phyloP scores from a whole-genome alignment of 441 rosid genomes.

The Melastoma candidum region DNA sequence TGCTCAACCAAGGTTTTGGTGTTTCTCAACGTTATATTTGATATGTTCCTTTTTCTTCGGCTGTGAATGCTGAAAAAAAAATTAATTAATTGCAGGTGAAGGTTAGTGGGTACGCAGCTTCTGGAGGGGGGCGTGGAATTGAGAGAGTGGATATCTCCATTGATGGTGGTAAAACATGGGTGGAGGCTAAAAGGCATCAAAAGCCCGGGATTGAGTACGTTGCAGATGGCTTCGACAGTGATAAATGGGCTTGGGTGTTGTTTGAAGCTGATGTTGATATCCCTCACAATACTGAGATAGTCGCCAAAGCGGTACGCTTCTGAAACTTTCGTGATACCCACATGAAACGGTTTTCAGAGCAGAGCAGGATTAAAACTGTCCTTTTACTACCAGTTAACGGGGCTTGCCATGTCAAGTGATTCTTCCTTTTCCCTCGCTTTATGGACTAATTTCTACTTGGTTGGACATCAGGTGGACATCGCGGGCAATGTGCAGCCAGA shows the following conservation, averaged over 20 bases:
- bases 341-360: too few species aligned
- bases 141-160: constrained; percentile 88
- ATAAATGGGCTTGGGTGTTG: constrained; percentile 99
- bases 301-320: constrained; percentile 80
- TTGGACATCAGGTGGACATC: constrained; percentile 53
- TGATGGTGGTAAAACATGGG: constrained; percentile 92
- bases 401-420: too few species aligned
- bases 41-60: too few species aligned
- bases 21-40: too few species aligned
- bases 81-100: constrained; percentile 33
- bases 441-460: neutral
- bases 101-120: constrained; percentile 75
- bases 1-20: too few species aligned
- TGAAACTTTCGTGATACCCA: neutral
- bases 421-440: neutral
- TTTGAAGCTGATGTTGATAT: constrained; percentile 67
- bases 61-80: too few species aligned
- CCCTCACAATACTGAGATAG: constrained; percentile 44
- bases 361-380: neutral
- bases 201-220: constrained; percentile 45
- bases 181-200: constrained; percentile 74
- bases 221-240: constrained; percentile 50
- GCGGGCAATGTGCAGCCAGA: constrained; percentile 98
- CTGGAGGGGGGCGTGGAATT: constrained; percentile 99
- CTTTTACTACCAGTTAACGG: neutral